These are phyloP conservation scores for Saccharomycopsis schoenii DNA, from an alignment of 805 yeast genomes.

Conservation along the genomic window DNA sequence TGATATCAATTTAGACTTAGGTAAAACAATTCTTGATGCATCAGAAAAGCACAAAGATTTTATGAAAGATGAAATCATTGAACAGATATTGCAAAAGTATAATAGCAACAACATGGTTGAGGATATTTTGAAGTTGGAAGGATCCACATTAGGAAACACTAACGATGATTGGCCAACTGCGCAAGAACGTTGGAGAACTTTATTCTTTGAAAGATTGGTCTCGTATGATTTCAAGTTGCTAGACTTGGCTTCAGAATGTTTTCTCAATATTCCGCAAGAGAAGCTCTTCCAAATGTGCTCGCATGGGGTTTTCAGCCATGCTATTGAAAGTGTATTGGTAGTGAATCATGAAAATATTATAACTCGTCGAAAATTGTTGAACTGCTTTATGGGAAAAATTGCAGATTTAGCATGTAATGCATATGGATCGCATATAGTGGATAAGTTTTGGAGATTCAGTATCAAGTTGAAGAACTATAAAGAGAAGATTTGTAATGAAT, in stretches of 20 bases:
- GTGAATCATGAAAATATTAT: conserved; percentile 39
- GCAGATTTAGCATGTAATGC: conserved; percentile 68
- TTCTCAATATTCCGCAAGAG: conserved; percentile 51
- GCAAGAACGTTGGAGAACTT: conserved; percentile 71
- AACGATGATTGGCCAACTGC: conserved; percentile 89
- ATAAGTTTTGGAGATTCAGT: conserved; percentile 73
- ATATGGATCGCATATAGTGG: conserved; percentile 86
- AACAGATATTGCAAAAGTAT: conserved; percentile 36
- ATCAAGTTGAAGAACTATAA: conserved; percentile 70
- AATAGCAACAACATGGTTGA: conserved; percentile 36
- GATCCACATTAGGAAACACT: conserved; percentile 73
- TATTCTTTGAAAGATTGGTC: conserved; percentile 65
- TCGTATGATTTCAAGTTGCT: conserved; percentile 56
- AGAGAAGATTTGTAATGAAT: conserved; percentile 70
- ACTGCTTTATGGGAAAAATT: conserved; percentile 47
- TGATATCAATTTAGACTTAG: conserved; percentile 62
- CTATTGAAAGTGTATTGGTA: conserved; percentile 59
- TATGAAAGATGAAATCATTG: conserved; percentile 48
- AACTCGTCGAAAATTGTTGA: conserved; percentile 58
- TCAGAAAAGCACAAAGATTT: conserved; percentile 49
- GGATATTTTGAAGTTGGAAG: conserved; percentile 50
- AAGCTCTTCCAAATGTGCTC: conserved; percentile 62
- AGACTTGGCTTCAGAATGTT: conserved; percentile 46
- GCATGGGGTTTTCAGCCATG: conserved; percentile 89
- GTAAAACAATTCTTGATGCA: conserved; percentile 55